Base-by-base conservation (phyloP, 1,284 basidiomycete species). In the Rhodotorula sp. region DNA sequence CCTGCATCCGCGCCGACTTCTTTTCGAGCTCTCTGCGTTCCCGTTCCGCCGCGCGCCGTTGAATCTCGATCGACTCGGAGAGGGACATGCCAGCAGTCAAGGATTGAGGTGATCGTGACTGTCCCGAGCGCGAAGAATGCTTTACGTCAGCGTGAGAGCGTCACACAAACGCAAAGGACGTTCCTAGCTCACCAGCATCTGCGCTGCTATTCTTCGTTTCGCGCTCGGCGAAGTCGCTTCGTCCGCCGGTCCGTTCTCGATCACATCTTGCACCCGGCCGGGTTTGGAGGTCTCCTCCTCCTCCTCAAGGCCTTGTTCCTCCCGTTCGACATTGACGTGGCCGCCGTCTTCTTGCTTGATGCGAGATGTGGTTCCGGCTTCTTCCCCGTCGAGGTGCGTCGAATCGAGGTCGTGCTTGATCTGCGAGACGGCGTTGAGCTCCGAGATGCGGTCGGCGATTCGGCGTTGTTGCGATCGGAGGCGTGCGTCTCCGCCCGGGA, bases 401-500 rank as follows among this genome's bases (percentile, higher is more conserved):
- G 21, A n/a, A 7, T 66, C 70, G 26, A 75, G 55, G 15, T 69
- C 69, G 18, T 52, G 23, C 45, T 60, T 64, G 56, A 75, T 61
- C 5, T 54, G 28, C 16, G 45, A 43, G 34, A 75, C 57, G 50
- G 64, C 47, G 5, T 56, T 4, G 23, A 75, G 67, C 34, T 75
- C 71, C 10, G 59, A 16, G 21, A 75, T 23, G 34, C 71, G 64
- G 19, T 55, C n/a, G 3, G 47, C 38, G 59, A 75, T 73, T 31
- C 69, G 60, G 2, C 57, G 45, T 59, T 70, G 71, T 34, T 70
- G 71, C 2, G 45, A 12, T 2, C 64, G 55, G 12, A 75, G 54
- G 4, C 66, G 55, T 0, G 66, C 43, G 50, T 72, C 71, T 14
- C 73, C 73, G 45, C 73, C 73, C 10, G 73, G 73, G 2, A 75